phyloP scores from a whole-genome alignment of 2,329 filamentous ascomycete species.

The Rhynchosporium secalis region DNA sequence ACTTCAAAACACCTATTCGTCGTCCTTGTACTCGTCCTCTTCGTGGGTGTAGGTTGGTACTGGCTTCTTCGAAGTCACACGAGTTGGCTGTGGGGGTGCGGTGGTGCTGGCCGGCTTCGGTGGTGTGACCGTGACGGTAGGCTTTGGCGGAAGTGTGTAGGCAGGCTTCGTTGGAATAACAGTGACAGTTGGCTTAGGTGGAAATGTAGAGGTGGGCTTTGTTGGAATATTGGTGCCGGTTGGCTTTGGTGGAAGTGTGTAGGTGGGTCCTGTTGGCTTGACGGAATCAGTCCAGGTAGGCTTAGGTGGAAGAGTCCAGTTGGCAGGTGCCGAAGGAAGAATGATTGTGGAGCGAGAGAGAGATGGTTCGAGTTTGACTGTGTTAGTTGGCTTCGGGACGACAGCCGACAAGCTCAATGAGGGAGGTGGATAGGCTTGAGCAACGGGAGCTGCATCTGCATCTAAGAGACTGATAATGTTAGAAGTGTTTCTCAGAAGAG shows the following conservation, averaged over 20 bases:
- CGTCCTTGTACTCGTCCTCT: not conserved
- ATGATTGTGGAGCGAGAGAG: conserved; percentile 5
- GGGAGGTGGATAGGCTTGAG: conserved; percentile 2
- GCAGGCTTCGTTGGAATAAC: too few species aligned
- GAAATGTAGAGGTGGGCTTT: too few species aligned
- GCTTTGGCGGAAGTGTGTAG: not conserved
- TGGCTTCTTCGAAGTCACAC: not conserved
- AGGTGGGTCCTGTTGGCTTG: not conserved
- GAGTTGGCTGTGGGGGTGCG: not conserved
- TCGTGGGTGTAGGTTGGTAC: not conserved
- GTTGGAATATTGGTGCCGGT: not conserved
- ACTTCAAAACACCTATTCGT: not conserved
- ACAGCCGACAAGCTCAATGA: conserved; percentile 1
- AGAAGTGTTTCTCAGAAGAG: not conserved
- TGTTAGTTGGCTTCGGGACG: conserved; percentile 2
- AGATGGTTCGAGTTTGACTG: not conserved
- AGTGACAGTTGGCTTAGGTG: too few species aligned
- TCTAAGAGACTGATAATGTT: not conserved
- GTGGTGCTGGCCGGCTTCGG: not conserved
- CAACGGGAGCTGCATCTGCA: conserved; percentile 5
- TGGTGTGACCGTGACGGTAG: not conserved
- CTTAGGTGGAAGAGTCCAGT: conserved; percentile 2
- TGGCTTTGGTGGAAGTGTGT: conserved; percentile 1
- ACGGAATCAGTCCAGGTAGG: not conserved
- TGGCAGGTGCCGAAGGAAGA: not conserved